Evolutionary conservation across 2,329 filamentous ascomycete genomes (phyloP).

Genomic region (Hirsutella thompsonii): DNA sequence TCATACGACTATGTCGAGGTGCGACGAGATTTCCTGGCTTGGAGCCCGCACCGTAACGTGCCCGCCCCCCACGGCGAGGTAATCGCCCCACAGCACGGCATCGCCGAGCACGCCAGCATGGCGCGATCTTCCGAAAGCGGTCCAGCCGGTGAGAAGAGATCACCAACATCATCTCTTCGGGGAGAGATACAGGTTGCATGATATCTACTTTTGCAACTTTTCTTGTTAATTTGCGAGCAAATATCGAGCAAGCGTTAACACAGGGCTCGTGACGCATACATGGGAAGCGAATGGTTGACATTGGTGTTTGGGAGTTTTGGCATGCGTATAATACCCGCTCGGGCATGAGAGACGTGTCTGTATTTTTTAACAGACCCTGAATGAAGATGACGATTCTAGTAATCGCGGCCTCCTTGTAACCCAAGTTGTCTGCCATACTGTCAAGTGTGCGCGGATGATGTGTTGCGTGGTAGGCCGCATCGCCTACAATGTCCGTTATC

Average conservation of each 20-base stretch:
- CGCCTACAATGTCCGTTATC: too few species aligned
- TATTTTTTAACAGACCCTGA: background rate
- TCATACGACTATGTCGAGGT: conserved; percentile 87
- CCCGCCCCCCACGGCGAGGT: conserved; percentile 44
- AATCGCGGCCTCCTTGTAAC: too few species aligned
- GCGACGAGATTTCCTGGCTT: conserved; percentile 75
- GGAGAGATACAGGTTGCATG: background rate
- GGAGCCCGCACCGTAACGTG: conserved; percentile 64
- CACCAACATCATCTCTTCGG: conserved; percentile 5
- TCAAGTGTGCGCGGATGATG: too few species aligned
- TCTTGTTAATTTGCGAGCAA: background rate
- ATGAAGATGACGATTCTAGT: too few species aligned
- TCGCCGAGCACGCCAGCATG: conserved; percentile 46
- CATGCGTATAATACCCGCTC: background rate
- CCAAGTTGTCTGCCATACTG: too few species aligned
- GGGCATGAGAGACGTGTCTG: background rate
- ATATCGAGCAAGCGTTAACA: background rate
- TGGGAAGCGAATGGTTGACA: background rate
- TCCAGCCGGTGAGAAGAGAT: conserved; percentile 4
- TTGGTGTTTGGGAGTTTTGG: background rate
- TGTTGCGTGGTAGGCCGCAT: too few species aligned
- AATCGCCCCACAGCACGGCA: conserved; percentile 56
- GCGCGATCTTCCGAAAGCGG: conserved; percentile 10
- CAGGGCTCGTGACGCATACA: background rate
- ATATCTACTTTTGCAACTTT: background rate